These are phyloP conservation scores for Fennellomyces sp. DNA, from an alignment of 371 early-diverging fungal genomes.

Conservation along the genomic window DNA sequence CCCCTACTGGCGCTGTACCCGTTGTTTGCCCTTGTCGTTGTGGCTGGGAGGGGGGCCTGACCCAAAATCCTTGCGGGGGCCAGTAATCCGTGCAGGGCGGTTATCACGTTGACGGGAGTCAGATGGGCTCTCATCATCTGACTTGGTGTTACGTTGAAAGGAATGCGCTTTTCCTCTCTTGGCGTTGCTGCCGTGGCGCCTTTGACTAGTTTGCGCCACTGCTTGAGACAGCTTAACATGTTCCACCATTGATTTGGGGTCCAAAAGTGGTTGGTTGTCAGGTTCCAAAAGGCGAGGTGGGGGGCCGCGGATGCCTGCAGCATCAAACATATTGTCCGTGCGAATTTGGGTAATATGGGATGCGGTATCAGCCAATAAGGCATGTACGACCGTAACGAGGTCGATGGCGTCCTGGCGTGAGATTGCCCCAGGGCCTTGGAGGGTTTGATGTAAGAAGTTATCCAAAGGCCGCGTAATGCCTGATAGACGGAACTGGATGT, in stretches of 20 bases:
- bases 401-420: neutral
- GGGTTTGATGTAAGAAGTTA: neutral
- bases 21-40: neutral
- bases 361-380: neutral
- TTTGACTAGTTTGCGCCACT: neutral
- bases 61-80: neutral
- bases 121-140: neutral
- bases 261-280: neutral
- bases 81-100: neutral
- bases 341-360: neutral
- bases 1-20: neutral
- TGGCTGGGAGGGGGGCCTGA: neutral
- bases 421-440: no score
- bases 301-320: neutral
- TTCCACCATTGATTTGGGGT: neutral
- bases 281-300: neutral
- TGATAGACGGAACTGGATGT: constrained; percentile 9
- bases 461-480: constrained; percentile 8
- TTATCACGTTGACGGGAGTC: neutral
- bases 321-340: neutral
- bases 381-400: neutral
- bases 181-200: neutral
- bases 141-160: no score
- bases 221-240: neutral
- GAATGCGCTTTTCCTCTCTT: neutral